These are phyloP conservation scores for Phanerochaete sordida DNA, from an alignment of 768 basidiomycete genomes.

Conservation along the genomic window DNA sequence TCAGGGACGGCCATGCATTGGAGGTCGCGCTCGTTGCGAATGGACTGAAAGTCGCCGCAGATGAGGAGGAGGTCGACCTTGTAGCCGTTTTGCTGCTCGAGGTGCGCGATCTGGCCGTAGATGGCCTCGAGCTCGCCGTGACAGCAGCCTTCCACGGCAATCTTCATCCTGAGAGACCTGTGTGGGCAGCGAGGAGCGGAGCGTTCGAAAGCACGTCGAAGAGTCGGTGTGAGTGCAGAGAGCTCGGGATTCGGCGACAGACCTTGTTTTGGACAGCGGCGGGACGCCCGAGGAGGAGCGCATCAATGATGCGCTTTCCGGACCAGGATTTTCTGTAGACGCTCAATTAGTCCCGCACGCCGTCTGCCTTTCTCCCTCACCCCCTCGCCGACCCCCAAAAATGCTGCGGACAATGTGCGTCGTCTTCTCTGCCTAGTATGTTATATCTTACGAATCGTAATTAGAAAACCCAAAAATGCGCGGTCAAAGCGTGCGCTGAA, in stretches of 20 bases:
- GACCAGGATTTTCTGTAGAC: neutral
- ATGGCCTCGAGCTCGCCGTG: constrained; percentile 92
- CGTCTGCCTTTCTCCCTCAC: neutral
- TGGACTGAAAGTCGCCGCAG: constrained; percentile 95
- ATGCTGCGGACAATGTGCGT: constrained; percentile 28
- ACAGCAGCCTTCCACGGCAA: constrained; percentile 93
- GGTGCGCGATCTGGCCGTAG: constrained; percentile 62
- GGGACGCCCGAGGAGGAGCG: neutral
- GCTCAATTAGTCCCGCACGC: neutral
- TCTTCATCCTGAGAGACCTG: constrained; percentile 32
- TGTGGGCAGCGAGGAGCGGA: neutral
- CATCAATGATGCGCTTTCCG: neutral
- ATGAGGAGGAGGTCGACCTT: constrained; percentile 84
- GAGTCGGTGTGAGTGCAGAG: too few relatives aligned
- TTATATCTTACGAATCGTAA: neutral
- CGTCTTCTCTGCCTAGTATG: too few relatives aligned
- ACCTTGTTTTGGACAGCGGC: too few relatives aligned
- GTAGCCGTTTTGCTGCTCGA: constrained; percentile 60
- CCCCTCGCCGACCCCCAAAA: neutral
- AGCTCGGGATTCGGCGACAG: too few relatives aligned
- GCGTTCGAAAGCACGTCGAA: too few relatives aligned
- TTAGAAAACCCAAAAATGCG: constrained; percentile 94
- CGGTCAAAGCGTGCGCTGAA: constrained; percentile 88
- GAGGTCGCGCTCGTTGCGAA: constrained; percentile 81
- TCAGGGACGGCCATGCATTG: constrained; percentile 88